These are phyloP conservation scores for Aspergillus wentii DNA, from an alignment of 495 filamentous ascomycete species.

Conservation along the genomic window DNA sequence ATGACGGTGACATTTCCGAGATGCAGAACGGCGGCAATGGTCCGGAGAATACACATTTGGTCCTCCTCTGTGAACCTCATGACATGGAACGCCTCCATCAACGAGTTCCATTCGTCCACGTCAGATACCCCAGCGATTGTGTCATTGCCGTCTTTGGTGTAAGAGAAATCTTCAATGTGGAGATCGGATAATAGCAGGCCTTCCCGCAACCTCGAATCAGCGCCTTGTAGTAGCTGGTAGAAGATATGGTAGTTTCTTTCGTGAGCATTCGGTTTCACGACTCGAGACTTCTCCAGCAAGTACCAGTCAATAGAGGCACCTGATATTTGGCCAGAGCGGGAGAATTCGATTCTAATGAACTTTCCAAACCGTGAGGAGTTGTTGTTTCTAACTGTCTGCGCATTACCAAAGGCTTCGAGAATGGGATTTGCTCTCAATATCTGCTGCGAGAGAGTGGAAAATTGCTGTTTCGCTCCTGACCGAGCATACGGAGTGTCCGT, in stretches of 20 bases:
- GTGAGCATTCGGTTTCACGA: constrained; percentile 77
- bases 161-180: constrained; percentile 81
- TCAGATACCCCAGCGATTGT: constrained; percentile 89
- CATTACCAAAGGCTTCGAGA: constrained; percentile 96
- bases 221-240: constrained; percentile 89
- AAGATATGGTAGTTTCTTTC: constrained; percentile 98
- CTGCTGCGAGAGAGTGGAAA: constrained; percentile 91
- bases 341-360: constrained; percentile 97
- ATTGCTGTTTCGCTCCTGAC: constrained; percentile 51
- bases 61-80: constrained; percentile 93
- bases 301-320: constrained; percentile 99
- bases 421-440: constrained; percentile 97
- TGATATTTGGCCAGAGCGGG: constrained; percentile 81
- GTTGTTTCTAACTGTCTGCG: constrained; percentile 95
- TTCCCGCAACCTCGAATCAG: constrained; percentile 64
- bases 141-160: constrained; percentile 87
- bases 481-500: constrained; percentile 68
- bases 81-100: constrained; percentile 89
- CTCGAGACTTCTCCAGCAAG: constrained; percentile 91
- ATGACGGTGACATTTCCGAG: constrained; percentile 86
- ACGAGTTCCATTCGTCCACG: constrained; percentile 77
- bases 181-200: constrained; percentile 69
- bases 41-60: constrained; percentile 75
- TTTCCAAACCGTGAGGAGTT: constrained; percentile 99
- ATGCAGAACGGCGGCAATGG: constrained; percentile 87